Percentiles rank a stretch among this genome's conserved stretches.
Evolutionary conservation across 2,329 filamentous ascomycete species (phyloP).

Genomic region (Sclerotinia trifoliorum): DNA sequence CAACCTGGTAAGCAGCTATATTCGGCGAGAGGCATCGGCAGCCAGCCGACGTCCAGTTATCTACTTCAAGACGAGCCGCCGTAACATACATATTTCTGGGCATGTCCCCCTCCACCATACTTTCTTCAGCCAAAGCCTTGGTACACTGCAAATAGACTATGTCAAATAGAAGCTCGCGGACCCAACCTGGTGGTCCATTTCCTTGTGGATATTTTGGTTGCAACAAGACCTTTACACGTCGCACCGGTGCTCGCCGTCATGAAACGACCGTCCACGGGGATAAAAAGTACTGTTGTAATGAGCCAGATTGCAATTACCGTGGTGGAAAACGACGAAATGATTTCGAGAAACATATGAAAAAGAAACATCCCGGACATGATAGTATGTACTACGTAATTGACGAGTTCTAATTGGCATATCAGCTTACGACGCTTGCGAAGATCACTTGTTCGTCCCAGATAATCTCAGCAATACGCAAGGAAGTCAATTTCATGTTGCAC

Average conservation of each 20-base stretch:
- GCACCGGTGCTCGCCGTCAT: constrained; percentile 19
- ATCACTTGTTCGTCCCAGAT: constrained; percentile 19
- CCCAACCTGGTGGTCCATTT: neutral
- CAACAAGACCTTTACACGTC: constrained; percentile 21
- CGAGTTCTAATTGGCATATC: neutral
- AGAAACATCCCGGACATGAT: constrained; percentile 21
- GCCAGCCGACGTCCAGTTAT: neutral
- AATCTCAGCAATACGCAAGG: constrained; percentile 14
- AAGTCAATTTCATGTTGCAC: neutral
- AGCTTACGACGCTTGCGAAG: constrained; percentile 1
- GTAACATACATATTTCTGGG: constrained; percentile 10
- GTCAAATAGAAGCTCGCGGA: neutral
- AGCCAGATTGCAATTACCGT: constrained; percentile 20
- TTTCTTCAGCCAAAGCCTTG: constrained; percentile 20
- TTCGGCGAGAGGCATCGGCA: neutral
- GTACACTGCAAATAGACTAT: constrained; percentile 7
- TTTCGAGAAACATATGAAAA: constrained; percentile 19
- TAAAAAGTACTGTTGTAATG: constrained; percentile 19
- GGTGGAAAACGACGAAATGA: constrained; percentile 21
- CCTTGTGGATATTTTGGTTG: constrained; percentile 18
- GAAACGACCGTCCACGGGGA: constrained; percentile 18
- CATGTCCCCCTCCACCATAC: neutral
- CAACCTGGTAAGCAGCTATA: neutral
- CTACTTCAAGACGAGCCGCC: neutral
- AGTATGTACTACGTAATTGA: constrained; percentile 2